These are phyloP conservation scores for Fusarium tupiense DNA, from an alignment of 2,329 filamentous ascomycete genomes.

Conservation along the genomic window DNA sequence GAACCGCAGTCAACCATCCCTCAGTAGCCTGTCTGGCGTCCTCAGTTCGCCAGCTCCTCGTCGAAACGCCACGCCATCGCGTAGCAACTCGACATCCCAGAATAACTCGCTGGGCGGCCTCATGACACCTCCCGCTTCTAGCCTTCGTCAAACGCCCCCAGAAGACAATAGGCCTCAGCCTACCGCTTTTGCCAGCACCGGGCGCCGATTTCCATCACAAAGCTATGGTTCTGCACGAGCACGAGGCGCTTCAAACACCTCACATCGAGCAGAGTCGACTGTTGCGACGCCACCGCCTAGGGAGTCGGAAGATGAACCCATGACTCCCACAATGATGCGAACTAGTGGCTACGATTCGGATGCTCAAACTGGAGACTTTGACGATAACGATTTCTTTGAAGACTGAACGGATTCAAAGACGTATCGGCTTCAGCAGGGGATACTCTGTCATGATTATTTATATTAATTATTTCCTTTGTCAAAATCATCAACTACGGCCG, in stretches of 20 bases:
- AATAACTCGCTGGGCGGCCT: constrained; percentile 78
- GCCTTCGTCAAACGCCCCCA: constrained; percentile 70
- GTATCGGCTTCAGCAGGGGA: constrained; percentile 2
- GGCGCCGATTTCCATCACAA: constrained; percentile 65
- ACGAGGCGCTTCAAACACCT: constrained; percentile 46
- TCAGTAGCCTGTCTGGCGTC: constrained; percentile 59
- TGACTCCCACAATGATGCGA: constrained; percentile 71
- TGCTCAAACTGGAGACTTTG: constrained; percentile 67
- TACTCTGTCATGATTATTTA: constrained; percentile 11
- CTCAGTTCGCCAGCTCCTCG: constrained; percentile 55
- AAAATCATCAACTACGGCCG: constrained; percentile 38
- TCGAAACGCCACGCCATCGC: constrained; percentile 68
- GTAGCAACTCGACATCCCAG: constrained; percentile 61
- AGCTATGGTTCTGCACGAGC: constrained; percentile 39
- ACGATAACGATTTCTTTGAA: constrained; percentile 68
- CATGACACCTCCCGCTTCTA: constrained; percentile 87
- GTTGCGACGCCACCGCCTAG: constrained; percentile 51
- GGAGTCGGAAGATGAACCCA: constrained; percentile 53
- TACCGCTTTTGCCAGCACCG: constrained; percentile 69
- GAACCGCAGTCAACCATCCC: constrained; percentile 63
- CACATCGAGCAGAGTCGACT: constrained; percentile 36
- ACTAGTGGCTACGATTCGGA: constrained; percentile 68
- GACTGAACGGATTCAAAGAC: constrained; percentile 42
- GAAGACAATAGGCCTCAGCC: constrained; percentile 58
- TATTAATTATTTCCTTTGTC: constrained; percentile 43